Evolutionary conservation across 2,329 filamentous ascomycete genomes (phyloP), one percentile per base, ranked within the genome.

Genomic region (Penicillium sp.): DNA sequence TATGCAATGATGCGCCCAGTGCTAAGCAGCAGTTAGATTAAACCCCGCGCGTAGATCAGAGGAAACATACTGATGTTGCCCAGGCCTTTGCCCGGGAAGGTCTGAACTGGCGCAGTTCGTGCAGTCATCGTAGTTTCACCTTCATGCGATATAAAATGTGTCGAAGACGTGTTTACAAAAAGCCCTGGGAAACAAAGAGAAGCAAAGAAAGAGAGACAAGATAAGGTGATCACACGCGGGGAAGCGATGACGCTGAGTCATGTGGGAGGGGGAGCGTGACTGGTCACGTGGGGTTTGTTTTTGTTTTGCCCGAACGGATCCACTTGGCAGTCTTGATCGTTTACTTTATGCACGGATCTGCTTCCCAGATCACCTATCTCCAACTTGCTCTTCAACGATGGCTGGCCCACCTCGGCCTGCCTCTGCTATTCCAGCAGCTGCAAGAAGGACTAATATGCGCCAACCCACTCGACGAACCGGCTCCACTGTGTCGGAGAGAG

Each of bases 1-100:
- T 90, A 74, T 97, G 91, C 31, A 99, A 82, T 2, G 92, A 96
- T 57, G 90, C 89, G 50, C 94, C 94, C 51, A 99, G 85, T 44
- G 87, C 91, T 95, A 68, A 46, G 20, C 18, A 47, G 48, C 36
- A 51, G 50, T 69, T 67, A 69, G 57, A 62, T 46, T 51, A 50
- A 55, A 44, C 43, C 38, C 28, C 25, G 38, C 31, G 30, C 43
- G 16, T 59, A 50, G 57, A 50, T 54, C 50, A 49, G 28, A 8
- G 38, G 42, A 51, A 36, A 67, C 71, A 58, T 74, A 74, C 77
- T 75, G 56, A 86, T 75, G 58, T 84, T 84, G n/a, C 86, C 84
- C 56, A 88, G 73, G 20, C 81, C 84, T 63, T 82, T 80, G 27
- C 85, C 84, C 16, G 87, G 87, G 67, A 84, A 77, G 30, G 90